Percentiles rank a stretch among this genome's conserved stretches.
These are phyloP conservation scores for Fusarium zealandicum DNA, from an alignment of 2,329 filamentous ascomycete genomes.

Conservation along the genomic window DNA sequence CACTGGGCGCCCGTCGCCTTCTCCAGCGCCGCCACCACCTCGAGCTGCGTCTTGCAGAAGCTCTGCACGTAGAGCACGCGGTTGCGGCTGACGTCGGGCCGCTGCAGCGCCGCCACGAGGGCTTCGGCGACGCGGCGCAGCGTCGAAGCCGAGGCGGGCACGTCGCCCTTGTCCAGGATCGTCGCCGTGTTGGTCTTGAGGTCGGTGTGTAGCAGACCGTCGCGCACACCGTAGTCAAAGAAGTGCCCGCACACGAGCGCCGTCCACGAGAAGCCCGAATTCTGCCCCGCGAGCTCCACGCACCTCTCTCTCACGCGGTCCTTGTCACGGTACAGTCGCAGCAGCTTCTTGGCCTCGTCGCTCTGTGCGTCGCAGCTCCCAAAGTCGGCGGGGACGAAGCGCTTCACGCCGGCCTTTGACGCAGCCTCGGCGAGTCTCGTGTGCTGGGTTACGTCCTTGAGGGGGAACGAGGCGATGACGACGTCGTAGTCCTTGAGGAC, in stretches of 20 bases:
- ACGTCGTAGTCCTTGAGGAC: conserved; percentile 65
- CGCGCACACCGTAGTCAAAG: conserved; percentile 58
- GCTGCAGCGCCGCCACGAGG: conserved; percentile 57
- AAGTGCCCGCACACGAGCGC: conserved; percentile 53
- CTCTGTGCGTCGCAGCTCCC: conserved; percentile 48
- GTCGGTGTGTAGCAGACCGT: conserved; percentile 53
- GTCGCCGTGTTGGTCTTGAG: conserved; percentile 50
- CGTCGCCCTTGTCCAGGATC: conserved; percentile 61
- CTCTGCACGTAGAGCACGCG: conserved; percentile 56
- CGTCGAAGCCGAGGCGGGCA: conserved; percentile 56
- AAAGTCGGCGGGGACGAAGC: conserved; percentile 69
- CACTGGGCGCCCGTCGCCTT: conserved; percentile 54
- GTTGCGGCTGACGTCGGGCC: conserved; percentile 61
- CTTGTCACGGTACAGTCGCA: conserved; percentile 48
- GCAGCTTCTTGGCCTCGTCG: conserved; percentile 45
- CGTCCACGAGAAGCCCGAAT: conserved; percentile 60
- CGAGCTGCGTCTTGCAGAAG: conserved; percentile 56
- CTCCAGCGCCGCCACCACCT: conserved; percentile 58
- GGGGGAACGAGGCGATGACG: conserved; percentile 53
- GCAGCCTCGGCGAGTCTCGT: conserved; percentile 64
- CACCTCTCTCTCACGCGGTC: conserved; percentile 43
- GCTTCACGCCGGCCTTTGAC: conserved; percentile 64
- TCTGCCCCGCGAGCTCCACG: conserved; percentile 41
- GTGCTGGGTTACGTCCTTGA: conserved; percentile 54
- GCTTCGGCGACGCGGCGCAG: conserved; percentile 57